phyloP scores from a whole-genome alignment of 192 early-diverging fungal genomes.

The Podila minutissima region DNA sequence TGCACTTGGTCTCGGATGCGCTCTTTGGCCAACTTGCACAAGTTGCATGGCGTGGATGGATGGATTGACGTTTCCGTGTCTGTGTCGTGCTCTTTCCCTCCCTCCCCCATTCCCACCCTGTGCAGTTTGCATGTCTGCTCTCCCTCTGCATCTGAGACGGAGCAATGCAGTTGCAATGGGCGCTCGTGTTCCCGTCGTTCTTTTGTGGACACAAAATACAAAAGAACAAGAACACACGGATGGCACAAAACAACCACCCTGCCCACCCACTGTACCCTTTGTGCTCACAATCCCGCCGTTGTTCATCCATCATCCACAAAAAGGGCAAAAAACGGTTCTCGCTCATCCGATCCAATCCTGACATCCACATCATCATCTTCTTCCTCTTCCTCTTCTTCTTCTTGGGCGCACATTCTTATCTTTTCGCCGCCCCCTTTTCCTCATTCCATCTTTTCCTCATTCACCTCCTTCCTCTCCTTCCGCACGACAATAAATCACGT shows the following conservation, averaged over 20 bases:
- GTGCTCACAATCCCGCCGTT: neutral
- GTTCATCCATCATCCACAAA: neutral
- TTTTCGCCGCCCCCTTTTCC: neutral
- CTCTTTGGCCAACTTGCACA: too few relatives aligned
- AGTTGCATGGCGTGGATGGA: too few relatives aligned
- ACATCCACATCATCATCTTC: neutral
- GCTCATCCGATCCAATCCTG: neutral
- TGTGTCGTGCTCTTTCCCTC: too few relatives aligned
- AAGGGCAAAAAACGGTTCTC: too few relatives aligned
- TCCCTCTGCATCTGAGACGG: too few relatives aligned
- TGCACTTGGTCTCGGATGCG: too few relatives aligned
- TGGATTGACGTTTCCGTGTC: too few relatives aligned
- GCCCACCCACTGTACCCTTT: neutral
- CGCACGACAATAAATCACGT: neutral
- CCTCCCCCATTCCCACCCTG: too few relatives aligned
- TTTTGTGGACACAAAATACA: too few relatives aligned
- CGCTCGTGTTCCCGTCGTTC: too few relatives aligned
- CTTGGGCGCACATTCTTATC: neutral
- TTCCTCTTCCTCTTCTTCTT: neutral
- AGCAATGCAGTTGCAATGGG: too few relatives aligned
- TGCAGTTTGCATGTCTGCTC: too few relatives aligned
- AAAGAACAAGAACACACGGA: neutral
- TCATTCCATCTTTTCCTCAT: neutral
- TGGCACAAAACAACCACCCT: neutral
- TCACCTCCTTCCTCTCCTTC: neutral